Evolutionary conservation across 805 yeast genomes (phyloP).

Genomic region (Ogataea polymorpha): DNA sequence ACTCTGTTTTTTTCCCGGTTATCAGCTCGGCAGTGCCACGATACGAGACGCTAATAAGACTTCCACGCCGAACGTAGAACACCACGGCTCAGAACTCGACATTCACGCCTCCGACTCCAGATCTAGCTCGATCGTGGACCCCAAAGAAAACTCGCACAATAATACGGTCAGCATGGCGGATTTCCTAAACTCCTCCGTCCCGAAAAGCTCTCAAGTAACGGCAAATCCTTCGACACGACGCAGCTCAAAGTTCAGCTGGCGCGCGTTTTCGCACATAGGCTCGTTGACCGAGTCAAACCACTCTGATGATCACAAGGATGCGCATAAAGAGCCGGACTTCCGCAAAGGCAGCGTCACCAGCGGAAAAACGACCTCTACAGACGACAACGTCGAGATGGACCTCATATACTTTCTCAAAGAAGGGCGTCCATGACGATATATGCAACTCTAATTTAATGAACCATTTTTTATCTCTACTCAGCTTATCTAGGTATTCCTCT

Average conservation of each 20-base stretch:
- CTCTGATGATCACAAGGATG: conserved; percentile 6
- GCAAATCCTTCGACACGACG: conserved; percentile 12
- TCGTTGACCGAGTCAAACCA: conserved; percentile 18
- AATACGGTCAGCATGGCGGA: conserved; percentile 17
- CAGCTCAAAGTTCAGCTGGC: conserved; percentile 28
- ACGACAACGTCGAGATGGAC: conserved; percentile 24
- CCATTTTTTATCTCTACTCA: background rate
- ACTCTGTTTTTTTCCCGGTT: conserved; percentile 30
- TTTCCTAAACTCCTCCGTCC: conserved; percentile 12
- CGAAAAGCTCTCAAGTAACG: conserved; percentile 6
- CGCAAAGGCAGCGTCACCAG: conserved; percentile 21
- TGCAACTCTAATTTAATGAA: background rate
- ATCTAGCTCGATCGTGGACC: conserved; percentile 4
- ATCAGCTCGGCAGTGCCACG: conserved; percentile 6
- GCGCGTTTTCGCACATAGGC: conserved; percentile 22
- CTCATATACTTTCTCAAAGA: conserved; percentile 22
- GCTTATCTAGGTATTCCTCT: conserved; percentile 57
- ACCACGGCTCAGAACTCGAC: background rate
- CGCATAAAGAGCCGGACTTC: conserved; percentile 11
- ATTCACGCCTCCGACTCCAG: background rate
- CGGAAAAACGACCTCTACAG: conserved; percentile 15
- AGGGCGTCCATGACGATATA: conserved; percentile 3
- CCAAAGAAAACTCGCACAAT: conserved; percentile 5
- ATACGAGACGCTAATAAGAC: background rate
- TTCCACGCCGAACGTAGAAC: background rate